These are phyloP conservation scores for Akanthomyces lecanii DNA, from an alignment of 2,329 filamentous ascomycete genomes.

Conservation along the genomic window DNA sequence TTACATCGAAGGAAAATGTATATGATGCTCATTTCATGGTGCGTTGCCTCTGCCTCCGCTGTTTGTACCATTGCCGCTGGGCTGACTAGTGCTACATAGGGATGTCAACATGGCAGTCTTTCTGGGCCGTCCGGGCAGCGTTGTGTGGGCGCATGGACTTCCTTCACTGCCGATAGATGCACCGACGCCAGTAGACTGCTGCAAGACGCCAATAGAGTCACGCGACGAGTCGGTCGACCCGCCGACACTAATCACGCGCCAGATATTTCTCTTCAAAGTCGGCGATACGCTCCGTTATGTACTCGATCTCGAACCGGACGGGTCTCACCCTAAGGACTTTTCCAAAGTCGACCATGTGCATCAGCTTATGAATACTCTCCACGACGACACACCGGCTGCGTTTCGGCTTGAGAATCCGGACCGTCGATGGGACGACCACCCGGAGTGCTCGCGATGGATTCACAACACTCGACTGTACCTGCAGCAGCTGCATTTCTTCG, in stretches of 20 bases:
- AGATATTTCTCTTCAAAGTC: constrained; percentile 48
- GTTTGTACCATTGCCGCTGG: not conserved
- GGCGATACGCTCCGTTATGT: constrained; percentile 49
- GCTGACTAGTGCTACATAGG: constrained; percentile 31
- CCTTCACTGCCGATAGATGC: constrained; percentile 52
- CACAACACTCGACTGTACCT: constrained; percentile 41
- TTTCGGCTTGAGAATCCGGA: constrained; percentile 55
- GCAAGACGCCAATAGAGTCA: constrained; percentile 44
- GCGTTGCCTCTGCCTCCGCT: not conserved
- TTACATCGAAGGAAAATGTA: constrained; percentile 54
- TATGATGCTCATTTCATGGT: constrained; percentile 46
- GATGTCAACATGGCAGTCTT: constrained; percentile 51
- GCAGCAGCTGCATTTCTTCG: constrained; percentile 48
- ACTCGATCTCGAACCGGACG: constrained; percentile 52
- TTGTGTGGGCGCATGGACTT: constrained; percentile 45
- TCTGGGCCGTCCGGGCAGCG: constrained; percentile 52
- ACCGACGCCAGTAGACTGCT: constrained; percentile 42
- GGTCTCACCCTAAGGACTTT: constrained; percentile 51
- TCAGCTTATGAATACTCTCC: constrained; percentile 43
- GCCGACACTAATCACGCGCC: constrained; percentile 53
- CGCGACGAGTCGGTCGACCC: constrained; percentile 45
- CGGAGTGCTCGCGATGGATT: constrained; percentile 49
- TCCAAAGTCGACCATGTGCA: constrained; percentile 52
- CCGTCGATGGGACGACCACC: constrained; percentile 50
- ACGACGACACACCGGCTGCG: constrained; percentile 45